A percentile compares a stretch with the other conserved stretches of the same genome.
phyloP scores from a whole-genome alignment of 202 grass and related monocot genomes.

The Elaeis oleifera region DNA sequence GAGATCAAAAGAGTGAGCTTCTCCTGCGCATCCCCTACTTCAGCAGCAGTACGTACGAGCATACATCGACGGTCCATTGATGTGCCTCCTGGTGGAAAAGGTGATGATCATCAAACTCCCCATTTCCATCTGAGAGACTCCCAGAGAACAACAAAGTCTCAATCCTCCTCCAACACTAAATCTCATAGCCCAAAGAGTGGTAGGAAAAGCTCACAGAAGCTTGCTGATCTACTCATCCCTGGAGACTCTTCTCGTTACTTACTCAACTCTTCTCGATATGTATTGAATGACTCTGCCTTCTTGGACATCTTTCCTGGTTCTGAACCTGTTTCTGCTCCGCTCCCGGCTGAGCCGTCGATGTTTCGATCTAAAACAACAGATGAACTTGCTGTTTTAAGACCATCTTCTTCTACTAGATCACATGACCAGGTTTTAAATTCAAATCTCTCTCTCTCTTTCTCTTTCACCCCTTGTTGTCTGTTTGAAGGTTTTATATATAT shows the following conservation, averaged over 20 bases:
- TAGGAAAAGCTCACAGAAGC: constrained; percentile 3
- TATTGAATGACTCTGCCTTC: background rate
- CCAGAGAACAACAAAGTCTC: background rate
- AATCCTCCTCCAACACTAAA: background rate
- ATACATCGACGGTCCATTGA: background rate
- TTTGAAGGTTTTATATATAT: too few species aligned
- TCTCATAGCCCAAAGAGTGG: background rate
- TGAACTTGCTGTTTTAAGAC: background rate
- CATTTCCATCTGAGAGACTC: constrained; percentile 1
- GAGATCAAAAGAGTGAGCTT: background rate
- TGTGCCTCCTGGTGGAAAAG: background rate
- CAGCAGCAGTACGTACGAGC: background rate
- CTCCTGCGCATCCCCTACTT: constrained; percentile 9
- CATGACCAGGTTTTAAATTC: background rate
- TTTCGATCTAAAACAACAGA: background rate
- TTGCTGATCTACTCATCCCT: background rate
- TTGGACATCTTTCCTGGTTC: background rate
- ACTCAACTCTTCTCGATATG: background rate
- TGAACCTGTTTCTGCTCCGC: background rate
- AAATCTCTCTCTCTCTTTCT: too few species aligned
- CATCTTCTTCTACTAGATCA: constrained; percentile 6
- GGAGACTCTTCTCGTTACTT: constrained; percentile 1
- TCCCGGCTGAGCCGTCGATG: background rate
- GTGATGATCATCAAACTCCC: background rate
- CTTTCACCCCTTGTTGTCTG: too few species aligned